These are phyloP conservation scores for Zostera marina DNA, from an alignment of 116 monocot species.

Conservation along the genomic window DNA sequence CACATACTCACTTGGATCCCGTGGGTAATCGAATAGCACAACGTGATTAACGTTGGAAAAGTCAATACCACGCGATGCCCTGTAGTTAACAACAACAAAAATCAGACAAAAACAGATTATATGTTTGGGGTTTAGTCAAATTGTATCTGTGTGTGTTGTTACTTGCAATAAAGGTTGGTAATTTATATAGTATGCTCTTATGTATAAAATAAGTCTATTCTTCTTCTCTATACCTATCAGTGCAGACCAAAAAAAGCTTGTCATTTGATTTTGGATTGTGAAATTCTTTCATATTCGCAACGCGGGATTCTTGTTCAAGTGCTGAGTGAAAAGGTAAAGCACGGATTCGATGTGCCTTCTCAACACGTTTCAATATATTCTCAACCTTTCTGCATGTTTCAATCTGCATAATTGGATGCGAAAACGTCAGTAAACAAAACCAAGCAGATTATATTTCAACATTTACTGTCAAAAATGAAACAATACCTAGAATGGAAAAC, in stretches of 20 bases:
- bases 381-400: slow-evolving; percentile 96
- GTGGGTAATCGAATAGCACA: slow-evolving; percentile 76
- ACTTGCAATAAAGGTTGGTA: too few species aligned
- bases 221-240: slow-evolving; percentile 94
- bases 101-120: neutral
- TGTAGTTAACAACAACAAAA: slow-evolving; percentile 9
- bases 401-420: slow-evolving; percentile 36
- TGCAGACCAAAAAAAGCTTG: slow-evolving; percentile 72
- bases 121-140: too few species aligned
- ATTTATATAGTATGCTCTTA: too few species aligned
- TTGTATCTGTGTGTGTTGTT: too few species aligned
- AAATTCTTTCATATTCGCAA: slow-evolving; percentile 75
- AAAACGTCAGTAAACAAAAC: neutral
- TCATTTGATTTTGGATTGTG: slow-evolving; percentile 39
- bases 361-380: slow-evolving; percentile 64
- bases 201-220: too few species aligned
- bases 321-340: slow-evolving; percentile 85
- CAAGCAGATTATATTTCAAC: too few species aligned
- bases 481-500: too few species aligned
- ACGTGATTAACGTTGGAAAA: slow-evolving; percentile 73
- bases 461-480: too few species aligned
- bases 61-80: slow-evolving; percentile 85
- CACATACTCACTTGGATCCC: slow-evolving; percentile 89
- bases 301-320: slow-evolving; percentile 48
- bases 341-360: slow-evolving; percentile 43